Percentiles rank a stretch among this genome's conserved stretches.
These are phyloP conservation scores for Caryocar brasiliense DNA, from an alignment of 441 rosid species.

Conservation along the genomic window DNA sequence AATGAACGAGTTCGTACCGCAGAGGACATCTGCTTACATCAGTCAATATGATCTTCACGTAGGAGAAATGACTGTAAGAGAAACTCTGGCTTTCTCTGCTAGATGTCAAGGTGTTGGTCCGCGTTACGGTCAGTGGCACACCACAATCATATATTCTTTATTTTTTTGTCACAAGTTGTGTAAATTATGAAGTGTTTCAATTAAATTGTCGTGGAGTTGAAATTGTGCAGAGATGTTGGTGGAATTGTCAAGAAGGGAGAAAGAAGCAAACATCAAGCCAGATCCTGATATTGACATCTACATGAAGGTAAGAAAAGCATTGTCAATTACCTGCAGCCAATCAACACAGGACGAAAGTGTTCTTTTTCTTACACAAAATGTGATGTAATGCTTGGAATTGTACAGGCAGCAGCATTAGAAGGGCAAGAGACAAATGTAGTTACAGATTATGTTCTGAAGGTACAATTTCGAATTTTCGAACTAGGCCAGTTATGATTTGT, in stretches of 20 bases:
- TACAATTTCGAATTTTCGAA: too few species aligned
- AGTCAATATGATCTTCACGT: conserved; percentile 21
- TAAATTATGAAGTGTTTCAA: too few species aligned
- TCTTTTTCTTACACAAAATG: too few species aligned
- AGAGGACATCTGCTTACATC: conserved; percentile 18
- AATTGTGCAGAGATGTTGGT: conserved; percentile 20
- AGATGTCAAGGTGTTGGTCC: conserved; percentile 24
- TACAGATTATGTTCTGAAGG: conserved; percentile 62
- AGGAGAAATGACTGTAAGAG: conserved; percentile 24
- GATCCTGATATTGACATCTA: conserved; percentile 25
- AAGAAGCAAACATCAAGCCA: conserved; percentile 20
- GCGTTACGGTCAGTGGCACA: conserved; percentile 13
- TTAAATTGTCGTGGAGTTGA: too few species aligned
- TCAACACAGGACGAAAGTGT: too few species aligned
- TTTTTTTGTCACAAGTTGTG: too few species aligned
- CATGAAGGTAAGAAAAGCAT: conserved; percentile 20
- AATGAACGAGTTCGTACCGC: conserved; percentile 16
- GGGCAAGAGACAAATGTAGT: conserved; percentile 57
- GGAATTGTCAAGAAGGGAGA: conserved; percentile 25
- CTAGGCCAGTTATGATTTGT: too few species aligned
- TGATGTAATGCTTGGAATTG: too few species aligned
- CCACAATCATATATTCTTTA: too few species aligned
- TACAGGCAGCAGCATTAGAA: conserved; percentile 45
- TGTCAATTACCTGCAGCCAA: too few species aligned
- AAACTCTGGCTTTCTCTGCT: conserved; percentile 24